Conservation (phyloP, 2,329 filamentous ascomycete genomes). For the Arthroderma sp. region DNA sequence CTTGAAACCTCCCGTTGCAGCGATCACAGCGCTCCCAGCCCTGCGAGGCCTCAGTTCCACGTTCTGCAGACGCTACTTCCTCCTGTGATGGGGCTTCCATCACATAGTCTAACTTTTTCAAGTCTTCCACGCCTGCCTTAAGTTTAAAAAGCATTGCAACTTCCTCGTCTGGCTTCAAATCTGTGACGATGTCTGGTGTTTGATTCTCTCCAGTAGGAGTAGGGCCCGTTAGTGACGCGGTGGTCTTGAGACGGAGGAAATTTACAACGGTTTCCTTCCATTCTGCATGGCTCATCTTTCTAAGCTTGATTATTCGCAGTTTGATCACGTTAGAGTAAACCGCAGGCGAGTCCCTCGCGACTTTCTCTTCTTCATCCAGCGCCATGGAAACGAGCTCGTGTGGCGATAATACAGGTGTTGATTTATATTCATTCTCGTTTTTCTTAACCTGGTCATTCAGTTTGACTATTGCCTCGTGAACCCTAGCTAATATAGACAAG, state of each 20-base stretch:
- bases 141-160: conserved; percentile 39
- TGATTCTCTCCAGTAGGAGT: conserved; percentile 5
- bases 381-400: conserved; percentile 35
- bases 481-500: conserved; percentile 29
- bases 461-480: conserved; percentile 30
- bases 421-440: conserved; percentile 19
- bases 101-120: conserved; percentile 45
- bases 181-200: conserved; percentile 44
- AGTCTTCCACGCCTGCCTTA: conserved; percentile 17
- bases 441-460: conserved; percentile 28
- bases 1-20: conserved; percentile 74
- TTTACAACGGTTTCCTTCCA: conserved; percentile 55
- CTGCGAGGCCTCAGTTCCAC: conserved; percentile 51
- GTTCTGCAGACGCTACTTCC: conserved; percentile 53
- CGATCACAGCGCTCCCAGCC: conserved; percentile 85
- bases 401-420: conserved; percentile 24
- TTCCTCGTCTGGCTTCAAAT: conserved; percentile 53
- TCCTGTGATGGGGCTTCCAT: conserved; percentile 49
- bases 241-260: conserved; percentile 17
- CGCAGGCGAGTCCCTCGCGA: conserved; percentile 51
- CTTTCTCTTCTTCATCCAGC: conserved; percentile 58
- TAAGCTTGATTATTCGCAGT: conserved; percentile 61
- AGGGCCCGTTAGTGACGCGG: background rate
- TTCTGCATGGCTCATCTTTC: conserved; percentile 56
- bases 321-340: conserved; percentile 80